A percentile compares a stretch with the other conserved stretches of the same genome.
These are phyloP conservation scores for Aspergillus aculeatus DNA, from an alignment of 2,329 filamentous ascomycete genomes.

Conservation along the genomic window DNA sequence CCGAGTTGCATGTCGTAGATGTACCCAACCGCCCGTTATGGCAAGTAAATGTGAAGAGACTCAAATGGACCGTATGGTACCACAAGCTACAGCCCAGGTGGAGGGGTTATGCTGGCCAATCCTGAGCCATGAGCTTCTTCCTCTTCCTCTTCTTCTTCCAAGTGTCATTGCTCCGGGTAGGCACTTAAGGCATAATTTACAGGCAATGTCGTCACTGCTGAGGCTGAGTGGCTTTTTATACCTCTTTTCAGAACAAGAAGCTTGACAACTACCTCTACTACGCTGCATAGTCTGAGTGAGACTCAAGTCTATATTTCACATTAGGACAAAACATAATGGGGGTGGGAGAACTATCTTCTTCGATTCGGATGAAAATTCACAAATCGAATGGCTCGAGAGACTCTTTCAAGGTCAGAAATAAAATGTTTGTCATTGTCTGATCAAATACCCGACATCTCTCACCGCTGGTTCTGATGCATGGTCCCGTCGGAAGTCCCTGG, in stretches of 20 bases:
- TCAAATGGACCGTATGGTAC: slow-evolving; percentile 15
- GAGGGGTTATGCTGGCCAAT: not conserved
- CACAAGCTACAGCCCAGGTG: slow-evolving; percentile 11
- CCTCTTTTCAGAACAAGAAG: no score
- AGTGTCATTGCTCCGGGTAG: not conserved
- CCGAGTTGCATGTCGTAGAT: not conserved
- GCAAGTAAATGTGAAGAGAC: not conserved
- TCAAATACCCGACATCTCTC: not conserved
- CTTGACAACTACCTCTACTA: not conserved
- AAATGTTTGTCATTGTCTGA: not conserved
- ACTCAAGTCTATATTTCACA: no score
- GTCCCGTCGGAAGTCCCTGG: not conserved
- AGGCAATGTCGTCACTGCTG: no score
- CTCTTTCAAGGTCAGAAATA: not conserved
- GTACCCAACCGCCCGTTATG: slow-evolving; percentile 12
- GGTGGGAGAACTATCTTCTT: no score
- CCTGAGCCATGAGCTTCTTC: not conserved
- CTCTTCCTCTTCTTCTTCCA: not conserved
- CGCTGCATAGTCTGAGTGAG: no score
- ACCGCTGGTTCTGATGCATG: slow-evolving; percentile 4
- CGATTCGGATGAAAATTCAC: no score
- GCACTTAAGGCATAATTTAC: not conserved
- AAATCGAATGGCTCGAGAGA: not conserved
- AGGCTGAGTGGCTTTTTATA: no score
- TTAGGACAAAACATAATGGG: no score